Conservation (phyloP, 1,139 yeast species). For the Pichia cactophila region DNA sequence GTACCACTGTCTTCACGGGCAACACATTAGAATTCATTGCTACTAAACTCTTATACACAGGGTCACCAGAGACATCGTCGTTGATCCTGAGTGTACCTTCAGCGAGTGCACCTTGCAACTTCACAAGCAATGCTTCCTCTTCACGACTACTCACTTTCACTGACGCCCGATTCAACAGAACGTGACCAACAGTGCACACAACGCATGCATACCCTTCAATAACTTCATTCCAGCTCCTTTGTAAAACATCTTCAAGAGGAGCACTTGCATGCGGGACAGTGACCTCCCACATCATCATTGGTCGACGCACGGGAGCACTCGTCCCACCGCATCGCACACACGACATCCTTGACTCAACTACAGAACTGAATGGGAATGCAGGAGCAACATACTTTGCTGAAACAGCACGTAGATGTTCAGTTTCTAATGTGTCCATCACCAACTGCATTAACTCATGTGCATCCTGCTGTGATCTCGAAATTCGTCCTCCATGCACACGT, state of each 20-base stretch:
- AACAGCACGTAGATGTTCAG: conserved; percentile 37
- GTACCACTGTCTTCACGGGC: conserved; percentile 48
- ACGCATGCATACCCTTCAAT: conserved; percentile 79
- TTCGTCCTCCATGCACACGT: conserved; percentile 64
- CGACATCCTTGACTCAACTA: conserved; percentile 54
- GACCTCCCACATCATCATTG: conserved; percentile 66
- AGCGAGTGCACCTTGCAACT: conserved; percentile 9
- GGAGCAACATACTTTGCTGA: background rate
- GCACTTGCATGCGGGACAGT: conserved; percentile 54
- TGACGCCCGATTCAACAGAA: background rate
- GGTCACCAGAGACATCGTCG: conserved; percentile 42
- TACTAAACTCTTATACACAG: conserved; percentile 37
- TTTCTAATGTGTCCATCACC: conserved; percentile 68
- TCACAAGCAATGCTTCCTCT: conserved; percentile 19
- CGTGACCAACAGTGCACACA: conserved; percentile 37
- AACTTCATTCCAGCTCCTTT: conserved; percentile 55
- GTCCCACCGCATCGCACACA: conserved; percentile 62
- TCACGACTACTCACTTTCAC: conserved; percentile 9
- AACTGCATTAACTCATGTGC: conserved; percentile 88
- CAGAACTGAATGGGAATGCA: conserved; percentile 73
- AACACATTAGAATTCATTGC: conserved; percentile 31
- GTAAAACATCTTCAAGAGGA: conserved; percentile 47
- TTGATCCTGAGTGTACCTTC: conserved; percentile 41
- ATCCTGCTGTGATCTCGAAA: conserved; percentile 83
- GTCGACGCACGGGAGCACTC: conserved; percentile 53